phyloP scores from a whole-genome alignment of 2,329 filamentous ascomycete genomes.

The Talaromyces sp. region DNA sequence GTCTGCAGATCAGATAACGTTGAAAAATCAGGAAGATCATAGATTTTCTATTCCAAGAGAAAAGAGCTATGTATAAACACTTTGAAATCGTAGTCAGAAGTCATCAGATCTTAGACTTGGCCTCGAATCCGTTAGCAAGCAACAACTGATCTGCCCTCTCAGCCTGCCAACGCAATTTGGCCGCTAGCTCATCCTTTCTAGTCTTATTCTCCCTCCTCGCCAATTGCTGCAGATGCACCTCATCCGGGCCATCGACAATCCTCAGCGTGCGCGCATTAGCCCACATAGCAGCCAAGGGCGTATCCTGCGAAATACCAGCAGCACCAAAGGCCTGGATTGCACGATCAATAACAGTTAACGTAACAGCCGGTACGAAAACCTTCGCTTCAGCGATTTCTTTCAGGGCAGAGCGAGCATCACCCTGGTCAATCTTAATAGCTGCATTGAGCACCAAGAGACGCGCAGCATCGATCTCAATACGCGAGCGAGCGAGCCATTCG shows the following conservation, averaged over 20 bases:
- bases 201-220: conserved; percentile 55
- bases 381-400: conserved; percentile 96
- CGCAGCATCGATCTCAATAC: conserved; percentile 90
- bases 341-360: conserved; percentile 85
- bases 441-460: conserved; percentile 90
- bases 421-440: conserved; percentile 87
- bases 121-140: conserved; percentile 35
- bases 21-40: not conserved
- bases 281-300: conserved; percentile 83
- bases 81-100: not conserved
- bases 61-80: not conserved
- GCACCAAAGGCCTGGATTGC: conserved; percentile 91
- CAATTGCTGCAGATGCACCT: conserved; percentile 72
- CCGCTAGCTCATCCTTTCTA: conserved; percentile 42
- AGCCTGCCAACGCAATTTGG: conserved; percentile 45
- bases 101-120: conserved; percentile 34
- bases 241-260: conserved; percentile 90
- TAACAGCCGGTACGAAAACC: conserved; percentile 78
- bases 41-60: not conserved
- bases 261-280: conserved; percentile 75
- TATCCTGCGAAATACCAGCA: conserved; percentile 90
- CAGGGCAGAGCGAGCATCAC: conserved; percentile 81
- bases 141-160: conserved; percentile 38
- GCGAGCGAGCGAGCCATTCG: conserved; percentile 87
- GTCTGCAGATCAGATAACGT: not conserved